phyloP scores from a whole-genome alignment of 2,329 filamentous ascomycete genomes.

The Aspergillus sergii region DNA sequence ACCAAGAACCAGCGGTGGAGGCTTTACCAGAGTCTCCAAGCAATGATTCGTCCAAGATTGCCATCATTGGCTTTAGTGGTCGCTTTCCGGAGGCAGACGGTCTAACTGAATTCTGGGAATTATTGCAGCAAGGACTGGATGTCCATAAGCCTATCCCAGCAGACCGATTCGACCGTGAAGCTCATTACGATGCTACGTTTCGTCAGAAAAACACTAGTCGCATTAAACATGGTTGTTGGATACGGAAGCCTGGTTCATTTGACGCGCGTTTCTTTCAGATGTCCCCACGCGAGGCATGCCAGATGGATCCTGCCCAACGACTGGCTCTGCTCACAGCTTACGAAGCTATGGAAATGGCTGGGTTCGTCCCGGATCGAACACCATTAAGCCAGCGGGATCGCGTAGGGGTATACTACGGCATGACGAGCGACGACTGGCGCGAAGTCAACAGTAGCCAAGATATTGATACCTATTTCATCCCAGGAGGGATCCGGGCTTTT shows the following conservation, averaged over 20 bases:
- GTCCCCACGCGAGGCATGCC: slow-evolving; percentile 77
- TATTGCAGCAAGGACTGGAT: slow-evolving; percentile 7
- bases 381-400: slow-evolving; percentile 66
- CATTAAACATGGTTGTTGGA: slow-evolving; percentile 74
- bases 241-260: slow-evolving; percentile 74
- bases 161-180: slow-evolving; percentile 68
- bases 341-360: slow-evolving; percentile 79
- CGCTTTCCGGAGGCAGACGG: slow-evolving; percentile 8
- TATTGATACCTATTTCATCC: slow-evolving; percentile 70
- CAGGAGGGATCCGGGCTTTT: slow-evolving; percentile 64
- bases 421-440: slow-evolving; percentile 75
- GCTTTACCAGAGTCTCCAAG: background rate
- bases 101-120: slow-evolving; percentile 5
- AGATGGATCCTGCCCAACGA: slow-evolving; percentile 80
- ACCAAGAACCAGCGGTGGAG: background rate
- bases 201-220: slow-evolving; percentile 76
- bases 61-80: slow-evolving; percentile 12
- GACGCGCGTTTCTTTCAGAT: slow-evolving; percentile 88
- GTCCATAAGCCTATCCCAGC: slow-evolving; percentile 1
- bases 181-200: slow-evolving; percentile 70
- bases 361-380: slow-evolving; percentile 72
- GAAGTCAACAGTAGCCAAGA: slow-evolving; percentile 74
- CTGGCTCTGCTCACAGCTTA: slow-evolving; percentile 76
- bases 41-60: background rate
- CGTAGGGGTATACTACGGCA: slow-evolving; percentile 74